Conservation (phyloP, 176 grass and related monocot genomes). For the Bothriochloa decipiens region DNA sequence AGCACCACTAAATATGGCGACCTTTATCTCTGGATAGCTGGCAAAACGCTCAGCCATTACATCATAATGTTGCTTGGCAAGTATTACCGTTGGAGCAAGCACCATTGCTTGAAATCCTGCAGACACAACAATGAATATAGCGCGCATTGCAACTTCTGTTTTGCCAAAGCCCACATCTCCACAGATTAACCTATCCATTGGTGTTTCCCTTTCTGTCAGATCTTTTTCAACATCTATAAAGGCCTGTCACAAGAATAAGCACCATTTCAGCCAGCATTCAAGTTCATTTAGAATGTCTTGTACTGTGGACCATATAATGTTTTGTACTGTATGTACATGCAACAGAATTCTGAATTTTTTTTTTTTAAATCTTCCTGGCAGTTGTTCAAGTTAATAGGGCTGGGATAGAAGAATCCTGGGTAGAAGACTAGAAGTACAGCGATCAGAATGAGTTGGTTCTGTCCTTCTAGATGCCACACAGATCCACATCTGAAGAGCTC, state of each 20-base stretch:
- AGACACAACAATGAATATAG: constrained; percentile 86
- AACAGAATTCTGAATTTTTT: neutral
- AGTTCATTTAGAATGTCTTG: neutral
- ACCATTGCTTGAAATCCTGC: constrained; percentile 91
- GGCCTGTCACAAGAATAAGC: constrained; percentile 58
- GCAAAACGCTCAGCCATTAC: constrained; percentile 89
- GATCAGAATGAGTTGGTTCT: neutral
- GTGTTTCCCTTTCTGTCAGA: constrained; percentile 91
- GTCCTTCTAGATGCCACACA: neutral
- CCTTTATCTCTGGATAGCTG: constrained; percentile 75
- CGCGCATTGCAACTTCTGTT: constrained; percentile 93
- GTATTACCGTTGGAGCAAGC: constrained; percentile 87
- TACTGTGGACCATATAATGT: neutral
- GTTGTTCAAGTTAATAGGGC: neutral
- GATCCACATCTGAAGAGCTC: neutral
- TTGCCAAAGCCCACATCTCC: constrained; percentile 99
- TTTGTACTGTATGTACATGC: neutral
- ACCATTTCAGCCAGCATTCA: constrained; percentile 24
- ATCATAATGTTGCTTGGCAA: constrained; percentile 92
- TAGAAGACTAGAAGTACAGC: too few relatives aligned
- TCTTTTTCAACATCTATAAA: constrained; percentile 97
- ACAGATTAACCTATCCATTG: constrained; percentile 97
- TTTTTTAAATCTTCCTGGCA: neutral
- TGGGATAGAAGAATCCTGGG: neutral
- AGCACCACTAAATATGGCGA: constrained; percentile 78